Conservation (phyloP, 768 basidiomycete genomes). For the Mycena latifolia region DNA sequence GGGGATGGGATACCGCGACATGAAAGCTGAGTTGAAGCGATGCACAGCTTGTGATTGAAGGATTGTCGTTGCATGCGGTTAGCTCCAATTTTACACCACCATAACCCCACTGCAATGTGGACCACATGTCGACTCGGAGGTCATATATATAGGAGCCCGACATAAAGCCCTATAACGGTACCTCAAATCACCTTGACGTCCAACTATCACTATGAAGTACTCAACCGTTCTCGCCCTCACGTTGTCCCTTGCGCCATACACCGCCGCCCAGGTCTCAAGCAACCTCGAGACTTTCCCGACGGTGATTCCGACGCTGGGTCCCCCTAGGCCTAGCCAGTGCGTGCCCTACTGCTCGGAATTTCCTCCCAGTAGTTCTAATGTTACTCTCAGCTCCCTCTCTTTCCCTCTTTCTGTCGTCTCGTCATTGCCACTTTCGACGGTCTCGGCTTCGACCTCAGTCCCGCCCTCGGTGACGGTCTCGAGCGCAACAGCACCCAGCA, state of each 20-base stretch:
- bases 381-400: conserved; percentile 6
- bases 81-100: too few species aligned
- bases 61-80: too few species aligned
- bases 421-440: too few species aligned
- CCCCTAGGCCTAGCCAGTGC: conserved; percentile 10
- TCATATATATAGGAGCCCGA: too few species aligned
- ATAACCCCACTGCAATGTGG: too few species aligned
- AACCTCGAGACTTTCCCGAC: conserved; percentile 4
- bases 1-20: too few species aligned
- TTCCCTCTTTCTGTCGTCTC: too few species aligned
- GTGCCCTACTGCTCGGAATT: background rate
- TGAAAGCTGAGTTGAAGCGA: too few species aligned
- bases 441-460: conserved; percentile 7
- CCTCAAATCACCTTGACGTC: too few species aligned
- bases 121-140: too few species aligned
- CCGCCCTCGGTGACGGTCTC: background rate
- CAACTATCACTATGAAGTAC: conserved; percentile 12
- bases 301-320: background rate
- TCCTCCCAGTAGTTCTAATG: background rate
- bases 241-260: background rate
- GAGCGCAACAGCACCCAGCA: conserved; percentile 19
- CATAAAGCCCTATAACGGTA: too few species aligned
- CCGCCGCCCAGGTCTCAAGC: background rate
- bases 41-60: too few species aligned
- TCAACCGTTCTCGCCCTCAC: conserved; percentile 9